Percentiles rank a stretch among this genome's conserved stretches.
Evolutionary conservation across 1,139 yeast species (phyloP).

Genomic region (Pichia sp.): DNA sequence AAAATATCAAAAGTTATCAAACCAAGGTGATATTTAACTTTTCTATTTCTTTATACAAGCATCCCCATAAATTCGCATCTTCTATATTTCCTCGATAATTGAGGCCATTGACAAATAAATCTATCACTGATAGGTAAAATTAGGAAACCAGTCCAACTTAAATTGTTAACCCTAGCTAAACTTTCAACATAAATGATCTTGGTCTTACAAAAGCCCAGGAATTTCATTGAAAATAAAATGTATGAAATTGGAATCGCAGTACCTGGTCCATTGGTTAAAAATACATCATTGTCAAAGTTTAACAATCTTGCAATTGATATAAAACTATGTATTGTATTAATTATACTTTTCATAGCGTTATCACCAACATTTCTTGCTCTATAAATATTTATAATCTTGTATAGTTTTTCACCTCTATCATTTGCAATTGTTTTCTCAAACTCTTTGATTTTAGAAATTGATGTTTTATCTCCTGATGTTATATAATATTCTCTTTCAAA

Average conservation of each 20-base stretch:
- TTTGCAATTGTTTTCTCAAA: constrained; percentile 29
- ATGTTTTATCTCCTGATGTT: constrained; percentile 54
- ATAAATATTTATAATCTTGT: constrained; percentile 37
- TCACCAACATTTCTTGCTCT: constrained; percentile 81
- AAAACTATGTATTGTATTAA: constrained; percentile 43
- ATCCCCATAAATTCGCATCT: constrained; percentile 74
- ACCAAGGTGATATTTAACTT: too few relatives aligned
- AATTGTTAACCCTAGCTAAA: constrained; percentile 68
- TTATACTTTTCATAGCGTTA: constrained; percentile 42
- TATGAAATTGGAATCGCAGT: constrained; percentile 76
- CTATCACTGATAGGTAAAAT: constrained; percentile 65
- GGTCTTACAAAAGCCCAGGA: constrained; percentile 45
- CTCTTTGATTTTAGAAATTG: constrained; percentile 42
- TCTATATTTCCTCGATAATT: constrained; percentile 44
- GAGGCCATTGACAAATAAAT: constrained; percentile 89
- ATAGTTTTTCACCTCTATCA: constrained; percentile 19
- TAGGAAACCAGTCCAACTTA: constrained; percentile 72
- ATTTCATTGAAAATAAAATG: constrained; percentile 47
- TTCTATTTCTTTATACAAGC: constrained; percentile 38
- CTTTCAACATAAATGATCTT: constrained; percentile 79
- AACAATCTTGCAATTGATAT: constrained; percentile 7
- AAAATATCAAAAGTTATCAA: constrained; percentile 1
- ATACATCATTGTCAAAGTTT: constrained; percentile 37
- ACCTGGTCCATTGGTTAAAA: constrained; percentile 90
- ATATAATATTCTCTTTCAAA: constrained; percentile 39